A percentile compares a stretch with the other conserved stretches of the same genome.
phyloP scores from a whole-genome alignment of 1,284 basidiomycete species.

The Ceratobasidium theobromae region DNA sequence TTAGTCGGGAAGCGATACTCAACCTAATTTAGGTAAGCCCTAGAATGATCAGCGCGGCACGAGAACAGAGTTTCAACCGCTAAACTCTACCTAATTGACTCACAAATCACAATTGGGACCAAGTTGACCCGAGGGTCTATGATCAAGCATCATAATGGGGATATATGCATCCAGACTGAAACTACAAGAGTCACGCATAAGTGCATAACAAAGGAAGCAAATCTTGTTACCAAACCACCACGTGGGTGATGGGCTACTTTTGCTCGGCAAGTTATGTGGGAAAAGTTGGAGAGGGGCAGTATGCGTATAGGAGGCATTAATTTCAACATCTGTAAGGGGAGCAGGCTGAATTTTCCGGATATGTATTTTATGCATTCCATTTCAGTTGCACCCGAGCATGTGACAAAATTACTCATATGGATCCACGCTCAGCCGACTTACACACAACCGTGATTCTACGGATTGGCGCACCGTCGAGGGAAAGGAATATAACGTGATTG shows the following conservation, averaged over 20 bases:
- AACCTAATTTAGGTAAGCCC: neutral
- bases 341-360: neutral
- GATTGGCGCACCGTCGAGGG: neutral
- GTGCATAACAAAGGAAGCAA: too few relatives aligned
- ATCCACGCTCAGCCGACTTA: neutral
- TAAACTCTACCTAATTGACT: conserved; percentile 9
- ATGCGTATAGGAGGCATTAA: too few relatives aligned
- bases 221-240: neutral
- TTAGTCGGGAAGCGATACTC: too few relatives aligned
- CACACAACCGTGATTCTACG: neutral
- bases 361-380: neutral
- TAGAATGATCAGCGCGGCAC: neutral
- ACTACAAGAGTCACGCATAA: too few relatives aligned
- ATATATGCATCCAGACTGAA: neutral
- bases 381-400: neutral
- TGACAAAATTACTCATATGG: neutral
- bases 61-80: neutral
- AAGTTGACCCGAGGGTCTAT: neutral
- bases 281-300: too few relatives aligned
- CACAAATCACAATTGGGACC: neutral
- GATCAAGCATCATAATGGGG: neutral
- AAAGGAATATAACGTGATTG: conserved; percentile 18
- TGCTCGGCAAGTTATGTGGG: too few relatives aligned
- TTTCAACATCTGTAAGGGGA: neutral
- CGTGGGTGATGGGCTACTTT: too few relatives aligned